A percentile compares a stretch with the other conserved stretches of the same genome.
These are phyloP conservation scores for Tetracladium maxilliforme DNA, from an alignment of 2,329 filamentous ascomycete genomes.

Conservation along the genomic window DNA sequence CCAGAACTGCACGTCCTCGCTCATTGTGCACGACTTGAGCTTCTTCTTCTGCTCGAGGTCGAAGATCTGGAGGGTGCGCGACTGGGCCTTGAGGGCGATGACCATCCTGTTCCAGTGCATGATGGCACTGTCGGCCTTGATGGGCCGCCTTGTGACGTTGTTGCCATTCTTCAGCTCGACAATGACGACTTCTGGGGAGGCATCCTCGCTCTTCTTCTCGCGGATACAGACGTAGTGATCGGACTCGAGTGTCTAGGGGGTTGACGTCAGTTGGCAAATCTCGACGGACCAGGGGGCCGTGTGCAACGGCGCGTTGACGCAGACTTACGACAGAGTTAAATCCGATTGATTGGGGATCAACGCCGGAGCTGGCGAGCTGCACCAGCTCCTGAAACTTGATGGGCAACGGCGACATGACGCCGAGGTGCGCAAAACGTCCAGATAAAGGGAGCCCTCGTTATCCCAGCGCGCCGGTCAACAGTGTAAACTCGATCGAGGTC, in stretches of 20 bases:
- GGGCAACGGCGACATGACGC: conserved; percentile 48
- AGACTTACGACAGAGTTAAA: conserved; percentile 73
- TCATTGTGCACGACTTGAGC: conserved; percentile 92
- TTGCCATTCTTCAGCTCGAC: conserved; percentile 96
- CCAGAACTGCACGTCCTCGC: conserved; percentile 97
- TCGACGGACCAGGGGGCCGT: conserved; percentile 4
- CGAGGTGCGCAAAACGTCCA: conserved; percentile 1
- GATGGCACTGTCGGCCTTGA: conserved; percentile 98
- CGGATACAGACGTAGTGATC: conserved; percentile 93
- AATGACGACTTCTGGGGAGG: conserved; percentile 89
- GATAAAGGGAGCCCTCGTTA: too few species aligned
- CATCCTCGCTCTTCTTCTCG: conserved; percentile 75
- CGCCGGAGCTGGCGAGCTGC: conserved; percentile 43
- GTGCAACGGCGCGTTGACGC: conserved; percentile 4
- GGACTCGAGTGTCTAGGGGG: conserved; percentile 80
- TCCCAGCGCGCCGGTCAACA: too few species aligned
- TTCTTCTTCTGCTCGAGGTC: conserved; percentile 87
- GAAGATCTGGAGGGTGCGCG: conserved; percentile 92
- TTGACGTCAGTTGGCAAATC: conserved; percentile 6
- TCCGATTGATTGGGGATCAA: conserved; percentile 58
- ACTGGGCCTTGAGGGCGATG: conserved; percentile 91
- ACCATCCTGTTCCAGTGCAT: conserved; percentile 98
- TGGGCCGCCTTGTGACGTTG: conserved; percentile 85
- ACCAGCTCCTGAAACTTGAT: conserved; percentile 91
- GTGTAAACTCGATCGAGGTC: too few species aligned